These are phyloP conservation scores for Trypanosoma caninum DNA, from an alignment of 208 protist genomes.

Conservation along the genomic window DNA sequence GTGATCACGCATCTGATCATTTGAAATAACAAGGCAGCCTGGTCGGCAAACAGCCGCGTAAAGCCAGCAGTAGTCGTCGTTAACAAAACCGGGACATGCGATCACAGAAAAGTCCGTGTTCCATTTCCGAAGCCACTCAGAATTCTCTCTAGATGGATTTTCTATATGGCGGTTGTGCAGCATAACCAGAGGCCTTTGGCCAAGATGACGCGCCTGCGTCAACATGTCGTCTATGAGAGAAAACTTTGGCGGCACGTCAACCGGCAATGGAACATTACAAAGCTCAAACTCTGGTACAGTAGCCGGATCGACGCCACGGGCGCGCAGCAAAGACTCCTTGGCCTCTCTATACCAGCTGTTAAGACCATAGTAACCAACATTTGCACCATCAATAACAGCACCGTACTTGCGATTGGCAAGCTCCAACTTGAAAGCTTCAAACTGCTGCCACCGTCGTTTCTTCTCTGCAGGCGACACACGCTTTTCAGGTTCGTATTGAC, in stretches of 20 bases:
- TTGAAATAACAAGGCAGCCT: constrained; percentile 59
- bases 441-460: constrained; percentile 41
- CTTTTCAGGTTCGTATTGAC: constrained; percentile 56
- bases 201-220: constrained; percentile 24
- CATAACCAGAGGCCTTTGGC: constrained; percentile 60
- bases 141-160: constrained; percentile 38
- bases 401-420: constrained; percentile 48
- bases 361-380: constrained; percentile 82
- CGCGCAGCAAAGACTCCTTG: constrained; percentile 52
- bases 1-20: constrained; percentile 87
- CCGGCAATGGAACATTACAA: constrained; percentile 61
- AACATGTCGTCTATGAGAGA: constrained; percentile 72
- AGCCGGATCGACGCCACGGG: constrained; percentile 37
- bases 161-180: constrained; percentile 68
- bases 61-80: constrained; percentile 87
- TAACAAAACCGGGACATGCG: constrained; percentile 73
- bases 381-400: constrained; percentile 77
- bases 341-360: constrained; percentile 69
- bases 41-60: constrained; percentile 54
- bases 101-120: constrained; percentile 30
- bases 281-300: constrained; percentile 37
- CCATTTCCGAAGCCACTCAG: constrained; percentile 42
- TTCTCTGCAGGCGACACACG: constrained; percentile 36
- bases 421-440: constrained; percentile 47
- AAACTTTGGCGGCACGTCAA: constrained; percentile 85